Conservation (phyloP, 2,329 filamentous ascomycete species). For the Xylaria hypoxylon region DNA sequence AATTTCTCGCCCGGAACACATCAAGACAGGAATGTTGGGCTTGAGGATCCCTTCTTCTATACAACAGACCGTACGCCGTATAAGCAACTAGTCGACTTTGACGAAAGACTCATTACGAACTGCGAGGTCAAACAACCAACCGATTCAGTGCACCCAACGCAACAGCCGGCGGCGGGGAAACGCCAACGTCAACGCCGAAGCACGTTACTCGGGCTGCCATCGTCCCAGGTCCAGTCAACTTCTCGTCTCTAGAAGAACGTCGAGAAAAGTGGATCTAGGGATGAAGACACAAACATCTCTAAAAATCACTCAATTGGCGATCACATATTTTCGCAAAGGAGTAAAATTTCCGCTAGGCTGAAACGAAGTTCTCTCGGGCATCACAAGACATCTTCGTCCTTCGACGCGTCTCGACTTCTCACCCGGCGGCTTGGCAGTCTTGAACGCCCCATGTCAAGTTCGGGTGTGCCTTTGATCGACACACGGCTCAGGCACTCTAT, state of each 20-base stretch:
- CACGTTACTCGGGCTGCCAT: constrained; percentile 40
- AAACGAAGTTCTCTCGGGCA: constrained; percentile 47
- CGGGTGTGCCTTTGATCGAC: constrained; percentile 44
- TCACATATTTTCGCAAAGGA: constrained; percentile 40
- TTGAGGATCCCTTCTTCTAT: constrained; percentile 49
- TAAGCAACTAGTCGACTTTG: constrained; percentile 34
- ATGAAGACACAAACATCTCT: constrained; percentile 32
- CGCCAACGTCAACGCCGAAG: constrained; percentile 46
- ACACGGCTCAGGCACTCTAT: constrained; percentile 34
- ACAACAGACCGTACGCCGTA: constrained; percentile 42
- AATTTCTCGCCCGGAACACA: constrained; percentile 45
- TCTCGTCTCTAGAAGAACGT: constrained; percentile 44
- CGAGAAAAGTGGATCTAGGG: constrained; percentile 39
- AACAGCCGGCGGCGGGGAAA: constrained; percentile 40
- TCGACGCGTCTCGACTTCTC: constrained; percentile 44
- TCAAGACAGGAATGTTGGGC: constrained; percentile 36
- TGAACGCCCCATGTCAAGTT: constrained; percentile 47
- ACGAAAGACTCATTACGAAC: constrained; percentile 26
- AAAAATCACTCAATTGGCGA: constrained; percentile 42
- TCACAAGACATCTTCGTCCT: constrained; percentile 45
- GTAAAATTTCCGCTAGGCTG: constrained; percentile 40
- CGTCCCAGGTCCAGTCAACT: constrained; percentile 40
- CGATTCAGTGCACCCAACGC: constrained; percentile 24
- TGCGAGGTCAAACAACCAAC: constrained; percentile 23
- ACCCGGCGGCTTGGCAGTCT: constrained; percentile 23